Evolutionary conservation across 176 grass and related monocot species (phyloP), one percentile per base, ranked within the genome.

Genomic region (Cenchrus americanus): DNA sequence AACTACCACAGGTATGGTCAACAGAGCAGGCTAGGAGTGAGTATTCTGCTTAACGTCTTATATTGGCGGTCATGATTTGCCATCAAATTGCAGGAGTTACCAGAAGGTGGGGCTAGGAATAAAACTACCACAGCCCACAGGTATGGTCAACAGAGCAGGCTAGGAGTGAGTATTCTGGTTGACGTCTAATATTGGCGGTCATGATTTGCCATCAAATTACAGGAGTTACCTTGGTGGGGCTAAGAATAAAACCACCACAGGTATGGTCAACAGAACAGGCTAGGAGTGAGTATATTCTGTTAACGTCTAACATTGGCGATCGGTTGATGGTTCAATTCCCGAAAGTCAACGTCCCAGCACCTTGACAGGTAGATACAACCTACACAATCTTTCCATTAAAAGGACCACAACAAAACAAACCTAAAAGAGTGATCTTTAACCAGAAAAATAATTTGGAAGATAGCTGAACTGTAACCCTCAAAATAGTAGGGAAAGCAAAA

Each of bases 401-500:
- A 54, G 6, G 59, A 19, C 10, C 32, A 11, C 40, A 54, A 23
- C 62, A 76, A 21, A 70, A 55, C 5, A 65, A 51, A 24, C 12
- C 21, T 10, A 21, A 71, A 79, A 64, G 2, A 10, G 53, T 7
- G 13, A 54, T 26, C 68, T 24, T 26, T 44, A 50, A 40, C 34
- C 42, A 62, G n/a, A 57, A 74, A 11, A 74, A 55, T 4, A 41
- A 26, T 43, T 78, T 57, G 75, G 74, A 75, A 60, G 37, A 24
- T 30, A 77, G 64, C 34, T 77, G 81, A 69, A 68, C 14, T 66
- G 18, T 61, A 47, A 17, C 47, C 49, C 14, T 12, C 10, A 23
- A 75, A 89, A 63, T n/a, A 63, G 79, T n/a, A 55, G 79, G 82
- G 77, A 64, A 85, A 78, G 60, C 66, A 66, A 76, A 24, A 2